Conservation (phyloP, 164 flowering plant species). For the Berberis vulgaris region DNA sequence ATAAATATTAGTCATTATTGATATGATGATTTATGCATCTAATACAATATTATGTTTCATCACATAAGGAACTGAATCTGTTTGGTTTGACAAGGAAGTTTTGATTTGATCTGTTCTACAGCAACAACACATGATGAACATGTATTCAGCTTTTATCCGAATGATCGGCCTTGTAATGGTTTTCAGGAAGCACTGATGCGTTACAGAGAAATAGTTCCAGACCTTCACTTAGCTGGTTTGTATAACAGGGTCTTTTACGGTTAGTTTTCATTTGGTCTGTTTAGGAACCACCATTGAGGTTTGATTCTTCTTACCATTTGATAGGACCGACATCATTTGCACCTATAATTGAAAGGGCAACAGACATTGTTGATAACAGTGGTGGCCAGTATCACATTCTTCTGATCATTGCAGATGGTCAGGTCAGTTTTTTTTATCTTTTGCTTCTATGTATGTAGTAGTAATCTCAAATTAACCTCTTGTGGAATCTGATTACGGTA, state of each 20-base stretch:
- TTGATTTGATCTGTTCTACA: constrained; percentile 14
- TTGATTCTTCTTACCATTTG: too few relatives aligned
- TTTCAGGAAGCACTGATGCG: constrained; percentile 74
- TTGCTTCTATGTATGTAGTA: background rate
- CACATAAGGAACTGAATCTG: background rate
- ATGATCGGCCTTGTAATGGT: constrained; percentile 65
- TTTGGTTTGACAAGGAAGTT: background rate
- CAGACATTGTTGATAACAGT: too few relatives aligned
- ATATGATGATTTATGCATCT: background rate
- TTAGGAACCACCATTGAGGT: background rate
- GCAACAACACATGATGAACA: constrained; percentile 70
- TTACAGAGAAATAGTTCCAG: constrained; percentile 69
- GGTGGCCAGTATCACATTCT: too few relatives aligned
- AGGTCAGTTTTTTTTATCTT: too few relatives aligned
- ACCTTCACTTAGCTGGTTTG: constrained; percentile 63
- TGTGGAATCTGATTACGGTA: too few relatives aligned
- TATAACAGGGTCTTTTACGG: constrained; percentile 1
- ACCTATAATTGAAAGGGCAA: too few relatives aligned
- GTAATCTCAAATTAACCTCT: constrained; percentile 22
- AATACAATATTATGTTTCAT: background rate
- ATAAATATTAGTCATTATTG: background rate
- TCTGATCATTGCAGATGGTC: too few relatives aligned
- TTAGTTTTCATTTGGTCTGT: background rate
- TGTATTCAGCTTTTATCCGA: constrained; percentile 82
- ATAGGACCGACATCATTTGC: too few relatives aligned